Evolutionary conservation across 257 asterid genomes (phyloP).

Genomic region (Solanum acaule): DNA sequence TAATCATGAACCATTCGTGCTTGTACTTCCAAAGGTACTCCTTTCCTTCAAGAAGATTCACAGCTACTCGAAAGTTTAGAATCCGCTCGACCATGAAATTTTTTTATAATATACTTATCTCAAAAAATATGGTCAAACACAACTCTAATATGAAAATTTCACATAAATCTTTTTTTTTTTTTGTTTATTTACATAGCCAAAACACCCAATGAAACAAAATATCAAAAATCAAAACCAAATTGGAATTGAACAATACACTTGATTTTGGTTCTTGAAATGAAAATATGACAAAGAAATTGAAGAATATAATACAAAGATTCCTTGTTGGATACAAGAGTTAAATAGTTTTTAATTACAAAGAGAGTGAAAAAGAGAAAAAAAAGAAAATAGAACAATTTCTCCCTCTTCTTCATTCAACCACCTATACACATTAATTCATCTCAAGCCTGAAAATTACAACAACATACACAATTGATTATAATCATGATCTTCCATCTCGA

Average conservation of each 20-base stretch:
- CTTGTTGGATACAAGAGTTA: neutral
- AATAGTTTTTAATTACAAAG: neutral
- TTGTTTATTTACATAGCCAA: neutral
- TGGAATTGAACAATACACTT: neutral
- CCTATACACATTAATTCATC: neutral
- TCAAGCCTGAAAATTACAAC: neutral
- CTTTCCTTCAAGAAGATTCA: neutral
- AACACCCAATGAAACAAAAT: neutral
- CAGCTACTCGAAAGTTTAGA: neutral
- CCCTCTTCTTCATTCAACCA: neutral
- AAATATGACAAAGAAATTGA: neutral
- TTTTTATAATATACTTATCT: no score
- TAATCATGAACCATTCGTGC: neutral
- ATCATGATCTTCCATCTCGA: neutral
- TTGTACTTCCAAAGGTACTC: neutral
- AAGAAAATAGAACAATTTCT: neutral
- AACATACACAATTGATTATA: neutral
- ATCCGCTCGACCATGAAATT: neutral
- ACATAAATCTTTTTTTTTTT: no score
- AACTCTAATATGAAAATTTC: no score
- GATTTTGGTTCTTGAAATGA: neutral
- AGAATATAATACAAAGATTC: neutral
- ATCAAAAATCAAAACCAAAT: neutral
- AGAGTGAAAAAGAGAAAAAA: neutral
- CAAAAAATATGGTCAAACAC: neutral